These are phyloP conservation scores for Thuja plicata DNA, from an alignment of 83 land plant genomes.

Conservation along the genomic window DNA sequence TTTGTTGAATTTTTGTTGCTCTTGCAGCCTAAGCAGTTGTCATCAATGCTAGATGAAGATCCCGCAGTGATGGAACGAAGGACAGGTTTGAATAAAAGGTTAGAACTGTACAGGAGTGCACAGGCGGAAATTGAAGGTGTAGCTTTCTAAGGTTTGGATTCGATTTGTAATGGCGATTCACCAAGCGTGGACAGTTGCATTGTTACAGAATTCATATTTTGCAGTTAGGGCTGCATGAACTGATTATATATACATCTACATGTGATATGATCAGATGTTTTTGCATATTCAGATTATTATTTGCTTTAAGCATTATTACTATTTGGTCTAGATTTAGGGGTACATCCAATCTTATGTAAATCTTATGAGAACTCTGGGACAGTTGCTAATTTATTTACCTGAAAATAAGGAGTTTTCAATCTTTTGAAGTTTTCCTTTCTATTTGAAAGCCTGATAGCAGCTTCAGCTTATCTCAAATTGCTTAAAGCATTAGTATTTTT, in stretches of 20 bases:
- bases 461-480: too few species aligned
- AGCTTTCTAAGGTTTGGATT: conserved; percentile 29
- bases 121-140: conserved; percentile 90
- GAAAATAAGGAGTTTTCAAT: neutral
- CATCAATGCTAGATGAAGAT: conserved; percentile 79
- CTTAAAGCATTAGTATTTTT: neutral
- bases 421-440: neutral
- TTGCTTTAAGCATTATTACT: neutral
- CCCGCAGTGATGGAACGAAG: conserved; percentile 88
- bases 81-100: conserved; percentile 58
- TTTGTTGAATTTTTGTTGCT: neutral
- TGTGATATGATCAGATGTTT: neutral
- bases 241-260: neutral
- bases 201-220: neutral
- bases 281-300: conserved; percentile 8
- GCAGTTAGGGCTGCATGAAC: neutral
- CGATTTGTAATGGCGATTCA: neutral
- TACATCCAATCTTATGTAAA: neutral
- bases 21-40: conserved; percentile 69
- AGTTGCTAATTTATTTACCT: conserved; percentile 1
- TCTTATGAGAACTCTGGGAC: neutral
- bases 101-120: conserved; percentile 87
- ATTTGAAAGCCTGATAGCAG: conserved; percentile 8
- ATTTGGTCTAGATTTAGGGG: neutral
- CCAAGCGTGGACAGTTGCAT: neutral